A percentile compares a stretch with the other conserved stretches of the same genome.
phyloP scores from a whole-genome alignment of 2,329 filamentous ascomycete species.

The Aspergillus transmontanensis region DNA sequence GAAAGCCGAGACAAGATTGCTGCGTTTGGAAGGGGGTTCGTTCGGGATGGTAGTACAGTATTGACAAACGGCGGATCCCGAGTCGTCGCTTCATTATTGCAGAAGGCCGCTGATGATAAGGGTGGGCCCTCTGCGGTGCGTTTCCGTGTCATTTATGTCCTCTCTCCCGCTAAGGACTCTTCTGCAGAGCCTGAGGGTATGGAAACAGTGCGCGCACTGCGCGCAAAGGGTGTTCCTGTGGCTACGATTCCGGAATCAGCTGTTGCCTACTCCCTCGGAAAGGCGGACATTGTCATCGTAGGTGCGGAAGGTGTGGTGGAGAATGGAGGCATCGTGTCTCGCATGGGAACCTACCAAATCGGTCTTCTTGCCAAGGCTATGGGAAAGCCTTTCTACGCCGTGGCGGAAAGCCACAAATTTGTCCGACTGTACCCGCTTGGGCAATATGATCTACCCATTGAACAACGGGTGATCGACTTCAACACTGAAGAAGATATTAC shows the following conservation, averaged over 20 bases:
- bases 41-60: constrained; percentile 77
- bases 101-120: constrained; percentile 69
- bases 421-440: constrained; percentile 81
- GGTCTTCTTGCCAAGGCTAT: constrained; percentile 74
- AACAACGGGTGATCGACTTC: constrained; percentile 78
- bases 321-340: constrained; percentile 88
- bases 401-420: constrained; percentile 96
- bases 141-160: constrained; percentile 83
- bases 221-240: constrained; percentile 76
- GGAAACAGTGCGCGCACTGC: constrained; percentile 69
- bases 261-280: constrained; percentile 76
- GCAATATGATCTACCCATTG: constrained; percentile 78
- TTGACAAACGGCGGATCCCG: constrained; percentile 87
- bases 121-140: constrained; percentile 59
- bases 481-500: constrained; percentile 56
- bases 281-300: constrained; percentile 69
- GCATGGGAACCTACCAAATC: constrained; percentile 85
- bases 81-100: constrained; percentile 77
- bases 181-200: constrained; percentile 62
- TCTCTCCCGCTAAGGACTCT: constrained; percentile 41
- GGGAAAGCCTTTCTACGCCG: constrained; percentile 82
- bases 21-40: constrained; percentile 73
- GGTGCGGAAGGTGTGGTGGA: constrained; percentile 84
- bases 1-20: constrained; percentile 83
- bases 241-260: constrained; percentile 76